A percentile compares a stretch with the other conserved stretches of the same genome.
Conservation (phyloP, 306 rosid species). For the Boehmeria nivea region DNA sequence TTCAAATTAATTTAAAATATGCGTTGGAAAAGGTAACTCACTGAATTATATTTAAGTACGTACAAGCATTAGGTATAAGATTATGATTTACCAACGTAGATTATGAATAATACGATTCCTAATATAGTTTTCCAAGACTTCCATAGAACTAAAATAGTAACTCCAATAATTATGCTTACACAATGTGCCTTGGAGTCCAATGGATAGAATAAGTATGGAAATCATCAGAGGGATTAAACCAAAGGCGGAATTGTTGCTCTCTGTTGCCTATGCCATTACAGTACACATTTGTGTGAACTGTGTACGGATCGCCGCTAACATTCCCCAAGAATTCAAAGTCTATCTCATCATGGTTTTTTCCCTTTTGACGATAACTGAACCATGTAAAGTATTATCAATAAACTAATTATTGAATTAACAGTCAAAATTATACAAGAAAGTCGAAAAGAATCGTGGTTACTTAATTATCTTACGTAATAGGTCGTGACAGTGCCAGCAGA, state of each 20-base stretch:
- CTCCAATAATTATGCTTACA: too few species aligned
- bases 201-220: conserved; percentile 36
- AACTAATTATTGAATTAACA: not conserved
- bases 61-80: too few species aligned
- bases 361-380: conserved; percentile 34
- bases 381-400: not conserved
- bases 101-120: too few species aligned
- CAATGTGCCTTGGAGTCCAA: conserved; percentile 32
- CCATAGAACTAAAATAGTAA: too few species aligned
- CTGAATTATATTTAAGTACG: too few species aligned
- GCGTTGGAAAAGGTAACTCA: too few species aligned
- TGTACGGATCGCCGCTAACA: conserved; percentile 28
- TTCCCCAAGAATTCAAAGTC: conserved; percentile 49
- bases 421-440: not conserved
- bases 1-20: too few species aligned
- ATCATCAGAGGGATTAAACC: conserved; percentile 40
- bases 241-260: conserved; percentile 32
- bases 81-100: too few species aligned
- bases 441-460: too few species aligned
- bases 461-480: conserved; percentile 24
- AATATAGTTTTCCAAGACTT: too few species aligned
- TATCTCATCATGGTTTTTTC: conserved; percentile 30
- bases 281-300: conserved; percentile 38
- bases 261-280: conserved; percentile 34
- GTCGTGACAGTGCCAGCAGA: conserved; percentile 43